These are phyloP conservation scores for Pichia sp. DNA, from an alignment of 1,139 yeast species.

Conservation along the genomic window DNA sequence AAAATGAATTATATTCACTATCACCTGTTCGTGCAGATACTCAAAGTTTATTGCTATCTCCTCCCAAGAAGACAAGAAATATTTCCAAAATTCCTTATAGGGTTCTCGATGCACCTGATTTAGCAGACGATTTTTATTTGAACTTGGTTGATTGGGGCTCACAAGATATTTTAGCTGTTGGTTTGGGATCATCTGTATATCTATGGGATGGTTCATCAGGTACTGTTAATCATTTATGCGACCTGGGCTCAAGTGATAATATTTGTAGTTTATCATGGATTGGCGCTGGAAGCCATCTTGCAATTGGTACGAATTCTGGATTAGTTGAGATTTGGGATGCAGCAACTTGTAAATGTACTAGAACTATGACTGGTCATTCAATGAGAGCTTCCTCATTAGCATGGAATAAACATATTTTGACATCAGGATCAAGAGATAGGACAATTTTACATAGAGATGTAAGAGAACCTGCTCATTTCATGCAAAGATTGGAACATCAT, in stretches of 20 bases:
- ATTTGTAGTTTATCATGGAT: constrained; percentile 91
- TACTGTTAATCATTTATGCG: constrained; percentile 75
- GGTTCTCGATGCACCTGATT: constrained; percentile 93
- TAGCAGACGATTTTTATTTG: constrained; percentile 88
- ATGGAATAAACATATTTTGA: constrained; percentile 88
- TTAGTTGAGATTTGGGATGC: constrained; percentile 96
- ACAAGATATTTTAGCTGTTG: constrained; percentile 83
- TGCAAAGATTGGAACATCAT: constrained; percentile 63
- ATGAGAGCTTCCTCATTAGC: constrained; percentile 82
- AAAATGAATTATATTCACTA: constrained; percentile 69
- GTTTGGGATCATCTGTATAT: constrained; percentile 81
- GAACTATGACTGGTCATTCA: constrained; percentile 90
- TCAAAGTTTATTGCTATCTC: constrained; percentile 70
- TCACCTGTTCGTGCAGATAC: constrained; percentile 90
- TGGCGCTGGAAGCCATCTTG: constrained; percentile 87
- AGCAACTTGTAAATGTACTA: constrained; percentile 69
- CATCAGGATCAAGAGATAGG: constrained; percentile 85
- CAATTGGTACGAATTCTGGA: constrained; percentile 86
- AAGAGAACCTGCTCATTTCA: constrained; percentile 75
- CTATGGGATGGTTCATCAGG: constrained; percentile 89
- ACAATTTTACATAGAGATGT: constrained; percentile 87
- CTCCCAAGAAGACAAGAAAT: constrained; percentile 70
- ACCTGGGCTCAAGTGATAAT: constrained; percentile 51
- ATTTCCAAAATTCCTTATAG: constrained; percentile 86
- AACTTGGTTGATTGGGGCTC: constrained; percentile 96